A percentile compares a stretch with the other conserved stretches of the same genome.
Evolutionary conservation across 2,329 filamentous ascomycete species (phyloP).

Genomic region (Cladosporium phlei): DNA sequence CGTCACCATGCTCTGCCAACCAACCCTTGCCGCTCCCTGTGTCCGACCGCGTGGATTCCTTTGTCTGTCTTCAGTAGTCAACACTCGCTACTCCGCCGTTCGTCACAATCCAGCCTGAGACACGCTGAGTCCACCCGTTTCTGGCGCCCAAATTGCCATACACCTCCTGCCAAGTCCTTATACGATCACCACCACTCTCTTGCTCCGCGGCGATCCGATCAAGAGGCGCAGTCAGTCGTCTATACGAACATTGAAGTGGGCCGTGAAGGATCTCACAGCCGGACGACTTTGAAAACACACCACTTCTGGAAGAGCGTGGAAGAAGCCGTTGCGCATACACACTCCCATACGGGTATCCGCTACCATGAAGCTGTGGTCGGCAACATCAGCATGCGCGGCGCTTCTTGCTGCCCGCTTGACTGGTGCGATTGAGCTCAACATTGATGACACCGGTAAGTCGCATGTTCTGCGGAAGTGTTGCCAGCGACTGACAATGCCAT

Average conservation of each 20-base stretch:
- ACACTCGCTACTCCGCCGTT: not conserved
- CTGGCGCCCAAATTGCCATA: not conserved
- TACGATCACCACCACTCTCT: slow-evolving; percentile 2
- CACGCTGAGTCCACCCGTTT: not conserved
- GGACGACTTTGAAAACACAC: not conserved
- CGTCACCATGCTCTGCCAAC: slow-evolving; percentile 1
- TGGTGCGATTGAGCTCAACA: slow-evolving; percentile 14
- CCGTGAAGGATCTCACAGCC: too few relatives aligned
- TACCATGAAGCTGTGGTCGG: slow-evolving; percentile 18
- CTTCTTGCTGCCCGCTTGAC: slow-evolving; percentile 18
- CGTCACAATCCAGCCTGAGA: not conserved
- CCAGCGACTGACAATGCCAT: not conserved
- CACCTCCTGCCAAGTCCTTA: slow-evolving; percentile 10
- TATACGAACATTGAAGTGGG: too few relatives aligned
- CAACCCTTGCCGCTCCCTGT: slow-evolving; percentile 5
- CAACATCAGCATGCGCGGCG: slow-evolving; percentile 14
- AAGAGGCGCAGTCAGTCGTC: not conserved
- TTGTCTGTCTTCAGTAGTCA: not conserved
- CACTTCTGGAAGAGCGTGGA: not conserved
- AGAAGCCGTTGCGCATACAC: not conserved
- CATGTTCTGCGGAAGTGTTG: not conserved
- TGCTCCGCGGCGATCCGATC: slow-evolving; percentile 2
- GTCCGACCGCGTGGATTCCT: not conserved
- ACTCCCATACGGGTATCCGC: not conserved
- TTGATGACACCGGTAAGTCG: slow-evolving; percentile 7